phyloP scores from a whole-genome alignment of 805 yeast genomes.

The Lachancea waltii region DNA sequence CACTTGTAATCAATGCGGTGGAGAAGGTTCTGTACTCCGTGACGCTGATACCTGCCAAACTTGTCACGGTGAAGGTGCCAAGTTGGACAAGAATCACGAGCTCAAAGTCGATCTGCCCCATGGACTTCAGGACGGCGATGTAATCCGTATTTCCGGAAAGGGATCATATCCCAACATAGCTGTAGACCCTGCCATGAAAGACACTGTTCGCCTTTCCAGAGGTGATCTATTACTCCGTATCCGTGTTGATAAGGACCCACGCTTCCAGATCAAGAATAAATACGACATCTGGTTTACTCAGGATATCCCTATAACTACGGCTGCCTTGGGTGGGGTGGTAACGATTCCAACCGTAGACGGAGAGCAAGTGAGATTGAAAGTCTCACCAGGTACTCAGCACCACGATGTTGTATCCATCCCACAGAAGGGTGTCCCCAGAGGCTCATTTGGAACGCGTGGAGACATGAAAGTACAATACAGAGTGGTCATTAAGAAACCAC shows the following conservation, averaged over 20 bases:
- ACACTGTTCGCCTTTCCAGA: constrained; percentile 55
- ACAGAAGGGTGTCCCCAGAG: constrained; percentile 78
- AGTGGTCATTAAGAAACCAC: constrained; percentile 67
- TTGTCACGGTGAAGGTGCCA: constrained; percentile 90
- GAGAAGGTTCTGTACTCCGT: constrained; percentile 75
- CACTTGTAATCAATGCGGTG: constrained; percentile 82
- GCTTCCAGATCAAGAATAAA: constrained; percentile 59
- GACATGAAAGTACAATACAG: constrained; percentile 69
- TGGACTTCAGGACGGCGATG: constrained; percentile 81
- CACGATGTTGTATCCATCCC: constrained; percentile 72
- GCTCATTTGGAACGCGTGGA: constrained; percentile 57
- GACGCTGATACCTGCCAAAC: constrained; percentile 61
- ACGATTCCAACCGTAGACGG: constrained; percentile 90
- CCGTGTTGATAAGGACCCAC: constrained; percentile 66
- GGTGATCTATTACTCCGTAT: constrained; percentile 88
- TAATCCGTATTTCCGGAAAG: constrained; percentile 75
- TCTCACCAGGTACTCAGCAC: constrained; percentile 77
- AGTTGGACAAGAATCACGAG: constrained; percentile 49
- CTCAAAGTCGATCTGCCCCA: constrained; percentile 81
- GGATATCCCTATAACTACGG: constrained; percentile 87
- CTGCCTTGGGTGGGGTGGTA: constrained; percentile 89
- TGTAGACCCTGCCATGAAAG: constrained; percentile 43
- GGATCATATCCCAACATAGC: constrained; percentile 87
- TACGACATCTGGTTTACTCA: constrained; percentile 55
- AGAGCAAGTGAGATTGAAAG: constrained; percentile 62